Evolutionary conservation across 495 filamentous ascomycete species (phyloP).

Genomic region (Cetradonia linearis): DNA sequence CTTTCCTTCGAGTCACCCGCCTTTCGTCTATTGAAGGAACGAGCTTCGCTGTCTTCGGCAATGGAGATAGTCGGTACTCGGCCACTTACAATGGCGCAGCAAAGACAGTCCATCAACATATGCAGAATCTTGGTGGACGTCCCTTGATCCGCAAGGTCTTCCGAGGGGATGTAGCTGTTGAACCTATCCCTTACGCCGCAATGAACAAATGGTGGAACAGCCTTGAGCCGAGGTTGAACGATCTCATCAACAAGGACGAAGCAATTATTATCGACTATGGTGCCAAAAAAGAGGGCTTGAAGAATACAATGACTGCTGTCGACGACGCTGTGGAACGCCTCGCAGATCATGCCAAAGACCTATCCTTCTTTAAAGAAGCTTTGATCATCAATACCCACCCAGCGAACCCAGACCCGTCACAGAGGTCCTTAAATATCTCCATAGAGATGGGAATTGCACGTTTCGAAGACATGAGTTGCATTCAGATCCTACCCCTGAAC

Average conservation of each 20-base stretch:
- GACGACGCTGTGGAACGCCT: background rate
- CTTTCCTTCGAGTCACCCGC: slow-evolving; percentile 1
- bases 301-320: background rate
- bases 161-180: slow-evolving; percentile 20
- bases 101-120: slow-evolving; percentile 4
- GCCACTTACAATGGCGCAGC: slow-evolving; percentile 26
- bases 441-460: slow-evolving; percentile 8
- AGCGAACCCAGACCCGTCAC: background rate
- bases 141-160: slow-evolving; percentile 12
- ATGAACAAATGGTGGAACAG: slow-evolving; percentile 22
- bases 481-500: slow-evolving; percentile 21
- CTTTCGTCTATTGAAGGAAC: background rate
- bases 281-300: background rate
- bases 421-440: slow-evolving; percentile 1
- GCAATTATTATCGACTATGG: background rate
- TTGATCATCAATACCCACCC: background rate
- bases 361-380: background rate
- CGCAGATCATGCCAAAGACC: background rate
- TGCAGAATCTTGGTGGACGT: slow-evolving; percentile 13
- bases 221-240: background rate
- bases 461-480: slow-evolving; percentile 19
- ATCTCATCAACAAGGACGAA: background rate
- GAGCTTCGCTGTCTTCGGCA: slow-evolving; percentile 23
- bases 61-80: slow-evolving; percentile 25
- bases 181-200: slow-evolving; percentile 12